Evolutionary conservation across 371 early-diverging fungal genomes (phyloP).

Genomic region (Thermomucor indicae-seudaticae): DNA sequence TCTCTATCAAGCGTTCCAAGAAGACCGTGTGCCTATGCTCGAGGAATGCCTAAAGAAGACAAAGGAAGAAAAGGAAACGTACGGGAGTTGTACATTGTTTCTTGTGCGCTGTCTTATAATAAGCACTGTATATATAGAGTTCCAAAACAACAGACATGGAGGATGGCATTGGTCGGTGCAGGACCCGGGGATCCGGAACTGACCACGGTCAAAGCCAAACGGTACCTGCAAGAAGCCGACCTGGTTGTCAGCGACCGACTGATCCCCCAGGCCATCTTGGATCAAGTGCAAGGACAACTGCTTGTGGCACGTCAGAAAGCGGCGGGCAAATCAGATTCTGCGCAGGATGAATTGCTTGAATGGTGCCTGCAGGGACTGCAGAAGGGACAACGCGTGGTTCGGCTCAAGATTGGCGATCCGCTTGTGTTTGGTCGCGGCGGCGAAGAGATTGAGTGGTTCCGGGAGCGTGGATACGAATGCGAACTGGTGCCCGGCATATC

Average conservation of each 20-base stretch:
- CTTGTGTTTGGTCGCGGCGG: conserved; percentile 91
- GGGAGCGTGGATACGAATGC: conserved; percentile 61
- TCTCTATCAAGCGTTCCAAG: no score
- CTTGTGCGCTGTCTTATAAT: conserved; percentile 1
- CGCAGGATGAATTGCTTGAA: conserved; percentile 67
- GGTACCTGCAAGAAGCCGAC: conserved; percentile 65
- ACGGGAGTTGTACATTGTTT: conserved; percentile 12
- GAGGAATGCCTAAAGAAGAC: not conserved
- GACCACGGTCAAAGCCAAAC: conserved; percentile 65
- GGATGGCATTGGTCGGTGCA: conserved; percentile 75
- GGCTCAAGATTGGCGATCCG: conserved; percentile 90
- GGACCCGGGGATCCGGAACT: conserved; percentile 86
- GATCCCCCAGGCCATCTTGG: conserved; percentile 65
- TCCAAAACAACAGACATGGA: conserved; percentile 1
- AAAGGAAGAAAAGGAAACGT: not conserved
- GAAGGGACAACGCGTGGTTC: conserved; percentile 68
- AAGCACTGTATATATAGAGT: no score
- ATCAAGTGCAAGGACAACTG: conserved; percentile 56
- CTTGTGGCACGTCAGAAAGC: conserved; percentile 70
- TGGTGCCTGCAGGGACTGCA: conserved; percentile 68
- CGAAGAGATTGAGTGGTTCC: conserved; percentile 80
- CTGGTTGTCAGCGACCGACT: conserved; percentile 80
- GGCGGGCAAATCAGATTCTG: conserved; percentile 50
- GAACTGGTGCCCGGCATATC: conserved; percentile 80
- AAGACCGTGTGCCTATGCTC: no score